Base-by-base conservation (phyloP, 2,329 filamentous ascomycete genomes). In the Xylaria sp. region DNA sequence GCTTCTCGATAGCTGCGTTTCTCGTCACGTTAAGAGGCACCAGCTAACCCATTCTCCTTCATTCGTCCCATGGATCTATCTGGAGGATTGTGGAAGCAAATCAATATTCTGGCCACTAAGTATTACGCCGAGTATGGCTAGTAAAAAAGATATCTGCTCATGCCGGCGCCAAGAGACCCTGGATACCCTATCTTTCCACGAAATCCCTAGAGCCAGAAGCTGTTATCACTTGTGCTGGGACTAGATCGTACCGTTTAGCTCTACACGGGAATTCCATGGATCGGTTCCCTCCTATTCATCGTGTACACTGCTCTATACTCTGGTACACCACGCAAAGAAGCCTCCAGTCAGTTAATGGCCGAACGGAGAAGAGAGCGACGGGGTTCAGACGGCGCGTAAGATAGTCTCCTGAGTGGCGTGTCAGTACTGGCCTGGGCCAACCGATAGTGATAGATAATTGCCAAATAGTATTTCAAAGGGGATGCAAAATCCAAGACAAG, bases 401-500 rank as follows among this genome's bases (percentile, higher is more conserved):
- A 44, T 39, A 46, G 63, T 56, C 52, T 52, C 44, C 60, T 56
- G 50, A 52, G 58, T 70, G 65, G 69, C 69, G 65, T 60, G 62
- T 37, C 48, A 51, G 54, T 60, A 65, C 59, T 65, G 69, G 63
- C 62, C 58, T 51, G 56, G 44, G 13, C 44, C 25, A 57, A 46
- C 18, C 12, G 59, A 62, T 62, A 20, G 44, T 68, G 25, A 55
- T n/a, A 41, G 25, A 28, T 9, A 25, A 46, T 54, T 55, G 37
- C 48, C 58, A 54, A 65, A 50, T 25, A 25, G 18, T 32, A 37
- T 37, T n/a, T 48, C 34, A 46, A n/a, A n/a, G 8, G 32, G 2
- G 34, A 56, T 64, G 37, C 5, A 60, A 56, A 41, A 44, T 28
- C 52, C 32, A 10, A 37, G 48, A 65, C 18, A 65, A 61, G 57